A percentile compares a stretch with the other conserved stretches of the same genome.
Evolutionary conservation across 2,329 filamentous ascomycete genomes (phyloP).

Genomic region (Neospermospora avenae): DNA sequence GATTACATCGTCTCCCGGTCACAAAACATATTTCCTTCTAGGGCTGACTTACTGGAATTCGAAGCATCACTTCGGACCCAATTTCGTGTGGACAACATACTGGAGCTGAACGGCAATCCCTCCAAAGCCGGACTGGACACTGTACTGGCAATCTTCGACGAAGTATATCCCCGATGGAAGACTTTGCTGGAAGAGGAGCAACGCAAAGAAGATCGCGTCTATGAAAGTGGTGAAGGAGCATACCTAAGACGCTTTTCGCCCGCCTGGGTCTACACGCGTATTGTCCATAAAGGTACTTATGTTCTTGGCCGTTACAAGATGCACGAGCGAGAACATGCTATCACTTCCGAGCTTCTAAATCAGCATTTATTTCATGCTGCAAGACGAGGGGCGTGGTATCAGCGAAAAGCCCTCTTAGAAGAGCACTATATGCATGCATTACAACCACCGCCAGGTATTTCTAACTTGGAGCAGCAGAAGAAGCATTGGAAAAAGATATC

Average conservation of each 20-base stretch:
- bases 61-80: conserved; percentile 83
- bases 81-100: conserved; percentile 72
- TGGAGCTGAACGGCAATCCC: conserved; percentile 74
- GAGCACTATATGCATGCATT: conserved; percentile 86
- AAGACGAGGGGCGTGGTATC: conserved; percentile 88
- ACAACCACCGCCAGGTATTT: conserved; percentile 21
- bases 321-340: conserved; percentile 69
- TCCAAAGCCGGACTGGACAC: conserved; percentile 62
- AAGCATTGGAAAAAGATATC: conserved; percentile 80
- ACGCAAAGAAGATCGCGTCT: conserved; percentile 71
- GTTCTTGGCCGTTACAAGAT: conserved; percentile 80
- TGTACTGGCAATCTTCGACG: conserved; percentile 69
- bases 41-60: conserved; percentile 76
- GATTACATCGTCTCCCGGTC: conserved; percentile 88
- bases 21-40: conserved; percentile 79
- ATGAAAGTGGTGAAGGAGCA: conserved; percentile 78
- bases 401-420: conserved; percentile 88
- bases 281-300: conserved; percentile 81
- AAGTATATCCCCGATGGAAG: conserved; percentile 79
- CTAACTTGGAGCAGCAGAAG: conserved; percentile 59
- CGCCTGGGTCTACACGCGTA: conserved; percentile 88
- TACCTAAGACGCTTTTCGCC: conserved; percentile 89
- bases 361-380: conserved; percentile 85
- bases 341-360: conserved; percentile 70
- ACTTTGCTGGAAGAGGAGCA: conserved; percentile 69